A percentile compares a stretch with the other conserved stretches of the same genome.
phyloP scores from a whole-genome alignment of 176 grass and related monocot species.

The Carex cristatella region DNA sequence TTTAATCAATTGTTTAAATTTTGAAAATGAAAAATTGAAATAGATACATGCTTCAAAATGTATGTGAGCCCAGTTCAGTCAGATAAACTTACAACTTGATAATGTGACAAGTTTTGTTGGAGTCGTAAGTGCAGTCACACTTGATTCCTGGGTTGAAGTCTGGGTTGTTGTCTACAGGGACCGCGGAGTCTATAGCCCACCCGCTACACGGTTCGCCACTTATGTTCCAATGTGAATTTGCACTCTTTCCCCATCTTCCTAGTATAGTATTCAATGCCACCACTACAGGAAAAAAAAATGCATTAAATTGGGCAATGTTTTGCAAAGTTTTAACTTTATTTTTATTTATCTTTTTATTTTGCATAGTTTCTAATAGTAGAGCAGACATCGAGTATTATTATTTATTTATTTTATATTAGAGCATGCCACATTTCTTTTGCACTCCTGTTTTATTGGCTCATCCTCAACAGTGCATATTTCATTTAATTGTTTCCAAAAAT shows the following conservation, averaged over 20 bases:
- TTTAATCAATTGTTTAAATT: too few relatives aligned
- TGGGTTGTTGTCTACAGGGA: background rate
- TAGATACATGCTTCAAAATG: too few relatives aligned
- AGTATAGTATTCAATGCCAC: slow-evolving; percentile 32
- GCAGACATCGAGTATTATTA: background rate
- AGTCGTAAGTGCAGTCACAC: slow-evolving; percentile 32
- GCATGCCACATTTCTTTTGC: background rate
- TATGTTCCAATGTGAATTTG: slow-evolving; percentile 26
- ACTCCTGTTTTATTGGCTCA: background rate
- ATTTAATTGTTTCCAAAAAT: background rate
- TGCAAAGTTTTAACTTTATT: background rate
- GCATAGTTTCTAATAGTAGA: background rate
- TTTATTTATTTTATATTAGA: background rate
- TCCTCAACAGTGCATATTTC: background rate
- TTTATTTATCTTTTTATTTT: too few relatives aligned
- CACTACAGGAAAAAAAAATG: background rate
- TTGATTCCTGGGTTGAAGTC: slow-evolving; percentile 29
- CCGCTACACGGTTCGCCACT: slow-evolving; percentile 38
- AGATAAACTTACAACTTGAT: slow-evolving; percentile 12
- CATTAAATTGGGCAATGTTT: background rate
- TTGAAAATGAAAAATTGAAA: too few relatives aligned
- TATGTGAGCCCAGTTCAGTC: background rate
- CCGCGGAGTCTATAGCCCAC: background rate
- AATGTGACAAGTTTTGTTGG: slow-evolving; percentile 25
- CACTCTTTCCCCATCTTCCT: slow-evolving; percentile 2